Percentiles rank a stretch among this genome's conserved stretches.
Conservation (phyloP, 768 basidiomycete genomes). For the Tulasnella sp. region DNA sequence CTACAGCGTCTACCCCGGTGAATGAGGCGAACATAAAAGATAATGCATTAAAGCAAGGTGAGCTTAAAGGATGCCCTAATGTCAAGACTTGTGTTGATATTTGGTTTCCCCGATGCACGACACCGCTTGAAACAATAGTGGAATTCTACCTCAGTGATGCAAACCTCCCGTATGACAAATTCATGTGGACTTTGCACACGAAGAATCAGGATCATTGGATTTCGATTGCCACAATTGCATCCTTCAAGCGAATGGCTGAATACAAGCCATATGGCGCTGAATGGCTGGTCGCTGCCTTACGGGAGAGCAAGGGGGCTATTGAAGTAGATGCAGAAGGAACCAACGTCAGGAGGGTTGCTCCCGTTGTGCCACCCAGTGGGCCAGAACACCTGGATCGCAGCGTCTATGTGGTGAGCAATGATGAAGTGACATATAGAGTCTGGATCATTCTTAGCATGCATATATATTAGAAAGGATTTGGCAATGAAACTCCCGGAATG, state of each 20-base stretch:
- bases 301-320: constrained; percentile 35
- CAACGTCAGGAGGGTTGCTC: constrained; percentile 61
- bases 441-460: background rate
- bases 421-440: constrained; percentile 2
- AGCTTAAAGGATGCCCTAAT: too few species aligned
- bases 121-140: constrained; percentile 35
- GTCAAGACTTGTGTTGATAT: background rate
- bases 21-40: too few species aligned
- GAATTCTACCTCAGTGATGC: constrained; percentile 95
- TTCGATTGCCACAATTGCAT: constrained; percentile 69
- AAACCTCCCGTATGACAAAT: constrained; percentile 90
- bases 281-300: constrained; percentile 61
- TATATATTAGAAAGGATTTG: constrained; percentile 67
- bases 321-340: constrained; percentile 62
- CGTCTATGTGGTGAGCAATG: constrained; percentile 66
- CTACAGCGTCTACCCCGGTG: too few species aligned
- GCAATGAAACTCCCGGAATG: constrained; percentile 45
- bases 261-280: constrained; percentile 44
- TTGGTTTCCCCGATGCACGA: background rate
- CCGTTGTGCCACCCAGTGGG: constrained; percentile 55
- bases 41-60: too few species aligned
- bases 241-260: constrained; percentile 91
- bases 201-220: constrained; percentile 76
- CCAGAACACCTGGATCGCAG: constrained; percentile 72
- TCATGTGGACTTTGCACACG: constrained; percentile 87